A percentile compares a stretch with the other conserved stretches of the same genome.
phyloP scores from a whole-genome alignment of 257 asterid genomes.

The Capsicum baccatum region DNA sequence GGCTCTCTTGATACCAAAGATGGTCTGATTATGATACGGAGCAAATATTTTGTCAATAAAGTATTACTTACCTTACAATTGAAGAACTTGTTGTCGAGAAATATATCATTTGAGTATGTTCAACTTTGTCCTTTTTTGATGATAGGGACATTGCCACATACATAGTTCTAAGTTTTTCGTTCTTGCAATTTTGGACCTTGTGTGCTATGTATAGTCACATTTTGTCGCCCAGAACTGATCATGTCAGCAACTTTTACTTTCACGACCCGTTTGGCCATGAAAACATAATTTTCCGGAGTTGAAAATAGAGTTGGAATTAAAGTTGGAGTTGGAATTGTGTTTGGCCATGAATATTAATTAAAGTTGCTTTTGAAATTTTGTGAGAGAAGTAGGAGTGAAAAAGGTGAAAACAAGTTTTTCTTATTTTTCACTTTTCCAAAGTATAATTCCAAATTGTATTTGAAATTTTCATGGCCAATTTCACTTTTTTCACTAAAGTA shows the following conservation, averaged over 20 bases:
- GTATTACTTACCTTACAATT: not conserved
- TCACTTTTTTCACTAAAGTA: too few relatives aligned
- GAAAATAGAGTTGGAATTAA: too few relatives aligned
- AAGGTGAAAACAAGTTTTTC: too few relatives aligned
- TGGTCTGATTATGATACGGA: not conserved
- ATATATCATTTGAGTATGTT: not conserved
- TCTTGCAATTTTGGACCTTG: not conserved
- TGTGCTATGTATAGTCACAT: not conserved
- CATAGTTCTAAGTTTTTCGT: not conserved
- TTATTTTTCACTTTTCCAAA: too few relatives aligned
- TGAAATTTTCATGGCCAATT: too few relatives aligned
- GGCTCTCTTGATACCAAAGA: not conserved
- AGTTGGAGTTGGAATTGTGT: too few relatives aligned
- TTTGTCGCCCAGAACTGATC: not conserved
- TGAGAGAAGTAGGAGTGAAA: too few relatives aligned
- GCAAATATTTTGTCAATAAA: not conserved
- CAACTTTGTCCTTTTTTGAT: not conserved
- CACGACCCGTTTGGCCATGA: too few relatives aligned
- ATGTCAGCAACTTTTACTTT: not conserved
- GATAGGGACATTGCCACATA: not conserved
- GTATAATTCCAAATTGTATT: too few relatives aligned
- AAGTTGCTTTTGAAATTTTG: too few relatives aligned
- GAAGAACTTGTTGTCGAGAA: conserved; percentile 14
- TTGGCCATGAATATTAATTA: too few relatives aligned
- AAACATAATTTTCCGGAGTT: too few relatives aligned